Evolutionary conservation across 805 yeast genomes (phyloP), one percentile per base, ranked within the genome.

Genomic region (Spathaspora sp.): DNA sequence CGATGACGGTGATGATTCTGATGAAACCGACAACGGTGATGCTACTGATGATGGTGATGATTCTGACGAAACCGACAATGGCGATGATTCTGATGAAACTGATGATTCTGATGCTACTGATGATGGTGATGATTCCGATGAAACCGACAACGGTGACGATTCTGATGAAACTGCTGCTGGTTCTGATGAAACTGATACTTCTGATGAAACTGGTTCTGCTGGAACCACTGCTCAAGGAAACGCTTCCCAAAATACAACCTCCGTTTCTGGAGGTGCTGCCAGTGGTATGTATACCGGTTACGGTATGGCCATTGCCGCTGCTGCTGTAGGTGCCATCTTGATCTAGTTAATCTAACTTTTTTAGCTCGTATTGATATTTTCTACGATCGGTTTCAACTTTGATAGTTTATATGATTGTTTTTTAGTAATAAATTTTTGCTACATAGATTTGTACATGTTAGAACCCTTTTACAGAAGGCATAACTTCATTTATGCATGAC

Each of bases 311-410:
- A 31, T 48, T 39, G 46, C 39, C 19, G 26, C 50, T 14, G 53
- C 51, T 38, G 51, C 42, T 42, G 45, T 44, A 32, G 49, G 47
- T 42, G 54, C 51, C 26, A 43, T 46, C 17, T 39, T 53, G 18
- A 32, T 48, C 31, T 51, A 51, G 31, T 10, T 5, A 3, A 40
- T 19, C 23, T 40, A 40, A 18, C 5, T n/a, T 7, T n/a, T 7
- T 17, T 11, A 40, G 19, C 11, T 40, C 32, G 17, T 40, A 19
- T 35, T 43, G 35, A 20, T 12, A 10, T 44, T 26, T 44, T 28
- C 35, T 31, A 43, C 14, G 8, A 29, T 29, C 14, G 11, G 14
- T 12, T 10, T 29, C 23, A 40, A 40, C 23, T 40, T 40, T 17
- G 19, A 40, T 17, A 40, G 43, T 40, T 18, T 40, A 11, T 17